Conservation (phyloP, 169 alveolate species). For the Plasmodium inui region DNA sequence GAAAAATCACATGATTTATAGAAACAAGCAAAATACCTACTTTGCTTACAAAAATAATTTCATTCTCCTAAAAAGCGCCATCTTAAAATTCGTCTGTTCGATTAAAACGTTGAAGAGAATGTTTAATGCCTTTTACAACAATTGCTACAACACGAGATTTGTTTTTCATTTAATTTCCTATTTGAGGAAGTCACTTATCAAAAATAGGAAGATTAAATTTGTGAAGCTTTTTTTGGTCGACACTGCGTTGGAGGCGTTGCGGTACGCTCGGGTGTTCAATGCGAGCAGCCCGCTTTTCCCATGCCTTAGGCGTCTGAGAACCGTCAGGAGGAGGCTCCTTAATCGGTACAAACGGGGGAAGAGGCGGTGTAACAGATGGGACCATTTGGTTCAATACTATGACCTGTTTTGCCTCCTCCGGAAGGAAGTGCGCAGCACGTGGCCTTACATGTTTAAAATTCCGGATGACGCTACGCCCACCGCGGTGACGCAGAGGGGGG, state of each 20-base stretch:
- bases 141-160: conserved; percentile 36
- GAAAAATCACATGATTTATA: conserved; percentile 24
- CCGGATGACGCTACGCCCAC: not conserved
- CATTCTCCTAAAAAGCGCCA: conserved; percentile 47
- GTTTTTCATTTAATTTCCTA: conserved; percentile 36
- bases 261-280: conserved; percentile 29
- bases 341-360: conserved; percentile 12
- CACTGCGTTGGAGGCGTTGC: conserved; percentile 59
- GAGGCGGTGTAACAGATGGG: conserved; percentile 1
- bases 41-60: conserved; percentile 52
- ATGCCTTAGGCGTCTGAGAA: conserved; percentile 23
- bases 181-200: conserved; percentile 37
- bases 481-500: not conserved
- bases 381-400: not conserved
- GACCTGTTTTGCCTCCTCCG: conserved; percentile 11
- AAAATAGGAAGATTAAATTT: conserved; percentile 60
- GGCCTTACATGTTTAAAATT: conserved; percentile 75
- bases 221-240: conserved; percentile 58
- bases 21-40: conserved; percentile 51
- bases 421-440: conserved; percentile 22
- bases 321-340: conserved; percentile 26
- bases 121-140: conserved; percentile 63
- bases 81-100: conserved; percentile 71
- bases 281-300: conserved; percentile 21
- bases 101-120: conserved; percentile 44